Evolutionary conservation across 1,284 basidiomycete genomes (phyloP).

Genomic region (Xerocomus nothofagi): DNA sequence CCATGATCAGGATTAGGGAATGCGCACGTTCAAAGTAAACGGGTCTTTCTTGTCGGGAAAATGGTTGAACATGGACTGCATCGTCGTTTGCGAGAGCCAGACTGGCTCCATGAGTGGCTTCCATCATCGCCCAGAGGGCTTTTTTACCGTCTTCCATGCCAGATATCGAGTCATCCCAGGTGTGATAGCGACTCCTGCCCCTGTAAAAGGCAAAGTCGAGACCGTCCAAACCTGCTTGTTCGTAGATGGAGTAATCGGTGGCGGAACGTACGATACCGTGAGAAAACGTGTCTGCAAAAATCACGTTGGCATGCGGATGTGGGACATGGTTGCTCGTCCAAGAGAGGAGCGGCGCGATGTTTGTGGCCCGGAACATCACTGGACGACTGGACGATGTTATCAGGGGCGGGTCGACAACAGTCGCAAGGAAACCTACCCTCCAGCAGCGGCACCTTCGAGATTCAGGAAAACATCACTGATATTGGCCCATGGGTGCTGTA

Average conservation of each 20-base stretch:
- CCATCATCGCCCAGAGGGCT: conserved; percentile 76
- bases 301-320: conserved; percentile 67
- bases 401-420: conserved; percentile 1
- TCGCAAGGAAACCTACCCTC: conserved; percentile 52
- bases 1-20: background rate
- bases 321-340: conserved; percentile 48
- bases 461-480: conserved; percentile 69
- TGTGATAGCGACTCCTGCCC: conserved; percentile 69
- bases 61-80: conserved; percentile 16
- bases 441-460: conserved; percentile 77
- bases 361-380: conserved; percentile 65
- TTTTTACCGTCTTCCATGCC: conserved; percentile 51
- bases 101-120: conserved; percentile 56
- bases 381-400: conserved; percentile 48
- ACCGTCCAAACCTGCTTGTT: conserved; percentile 52
- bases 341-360: conserved; percentile 49
- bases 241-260: conserved; percentile 71
- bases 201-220: conserved; percentile 75
- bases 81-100: conserved; percentile 49
- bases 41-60: conserved; percentile 31
- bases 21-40: conserved; percentile 75
- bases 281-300: conserved; percentile 65
- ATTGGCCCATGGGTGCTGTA: conserved; percentile 72
- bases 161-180: conserved; percentile 60
- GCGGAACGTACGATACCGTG: conserved; percentile 59